Conservation (phyloP, 2,329 filamentous ascomycete species). For the Lecanosticta acicola region DNA sequence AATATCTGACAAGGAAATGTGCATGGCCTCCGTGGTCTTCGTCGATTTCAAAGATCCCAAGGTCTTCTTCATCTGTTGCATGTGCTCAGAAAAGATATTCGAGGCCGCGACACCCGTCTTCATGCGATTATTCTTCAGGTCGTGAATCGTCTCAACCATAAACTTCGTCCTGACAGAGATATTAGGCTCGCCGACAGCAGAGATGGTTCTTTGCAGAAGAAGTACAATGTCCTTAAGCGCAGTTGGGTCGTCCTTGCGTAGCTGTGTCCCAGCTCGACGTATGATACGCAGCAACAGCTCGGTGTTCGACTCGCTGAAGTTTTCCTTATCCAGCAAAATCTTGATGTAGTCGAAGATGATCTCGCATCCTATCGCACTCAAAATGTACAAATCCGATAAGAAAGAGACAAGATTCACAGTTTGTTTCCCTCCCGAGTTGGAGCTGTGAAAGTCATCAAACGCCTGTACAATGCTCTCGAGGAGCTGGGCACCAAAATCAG, state of each 20-base stretch:
- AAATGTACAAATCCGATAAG: conserved; percentile 82
- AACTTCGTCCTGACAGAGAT: conserved; percentile 87
- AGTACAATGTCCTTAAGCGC: conserved; percentile 83
- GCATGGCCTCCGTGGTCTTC: conserved; percentile 73
- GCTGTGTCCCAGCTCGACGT: conserved; percentile 69
- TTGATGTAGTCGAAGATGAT: conserved; percentile 89
- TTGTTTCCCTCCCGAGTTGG: conserved; percentile 50
- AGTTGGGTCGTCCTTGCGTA: conserved; percentile 83
- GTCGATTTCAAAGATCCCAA: conserved; percentile 66
- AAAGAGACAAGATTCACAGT: conserved; percentile 74
- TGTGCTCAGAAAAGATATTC: conserved; percentile 70
- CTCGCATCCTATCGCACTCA: conserved; percentile 76
- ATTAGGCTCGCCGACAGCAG: conserved; percentile 57
- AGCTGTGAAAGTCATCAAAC: conserved; percentile 52
- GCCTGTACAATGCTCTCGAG: conserved; percentile 71
- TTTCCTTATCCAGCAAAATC: conserved; percentile 59
- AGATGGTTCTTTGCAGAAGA: conserved; percentile 66
- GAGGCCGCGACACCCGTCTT: conserved; percentile 69
- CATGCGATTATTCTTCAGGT: conserved; percentile 88
- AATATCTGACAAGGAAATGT: conserved; percentile 76
- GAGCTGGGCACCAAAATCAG: conserved; percentile 83
- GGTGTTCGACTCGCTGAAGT: conserved; percentile 78
- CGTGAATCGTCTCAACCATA: conserved; percentile 94
- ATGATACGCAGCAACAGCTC: conserved; percentile 83
- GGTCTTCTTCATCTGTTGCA: conserved; percentile 80